Percentiles rank a stretch among this genome's conserved stretches.
Evolutionary conservation across 2,329 filamentous ascomycete genomes (phyloP).

Genomic region (Beauveria caledonica): DNA sequence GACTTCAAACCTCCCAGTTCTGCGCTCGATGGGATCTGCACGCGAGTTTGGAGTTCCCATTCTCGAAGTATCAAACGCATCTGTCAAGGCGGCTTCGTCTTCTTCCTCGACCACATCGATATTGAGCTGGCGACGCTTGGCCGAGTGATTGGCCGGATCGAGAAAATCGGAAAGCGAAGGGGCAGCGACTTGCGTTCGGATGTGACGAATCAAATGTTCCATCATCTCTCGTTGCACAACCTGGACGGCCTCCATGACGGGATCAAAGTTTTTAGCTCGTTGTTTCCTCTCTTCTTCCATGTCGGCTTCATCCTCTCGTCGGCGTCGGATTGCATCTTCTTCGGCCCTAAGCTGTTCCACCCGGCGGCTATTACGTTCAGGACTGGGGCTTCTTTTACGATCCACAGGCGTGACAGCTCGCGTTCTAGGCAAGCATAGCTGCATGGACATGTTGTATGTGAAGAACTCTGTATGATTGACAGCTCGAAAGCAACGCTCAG

Average conservation of each 20-base stretch:
- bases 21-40: conserved; percentile 52
- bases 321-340: conserved; percentile 56
- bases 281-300: conserved; percentile 85
- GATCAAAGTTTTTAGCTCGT: conserved; percentile 80
- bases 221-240: conserved; percentile 71
- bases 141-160: conserved; percentile 69
- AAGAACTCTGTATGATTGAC: conserved; percentile 81
- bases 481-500: conserved; percentile 68
- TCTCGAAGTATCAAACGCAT: conserved; percentile 53
- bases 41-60: conserved; percentile 59
- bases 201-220: conserved; percentile 80
- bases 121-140: conserved; percentile 73
- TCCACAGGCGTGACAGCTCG: conserved; percentile 18
- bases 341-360: conserved; percentile 36
- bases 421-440: conserved; percentile 45
- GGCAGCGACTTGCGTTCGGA: conserved; percentile 78
- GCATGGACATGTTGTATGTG: conserved; percentile 87
- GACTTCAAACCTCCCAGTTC: conserved; percentile 45
- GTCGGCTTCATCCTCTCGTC: conserved; percentile 70
- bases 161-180: conserved; percentile 74
- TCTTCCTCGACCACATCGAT: conserved; percentile 60
- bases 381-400: conserved; percentile 28
- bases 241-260: conserved; percentile 75
- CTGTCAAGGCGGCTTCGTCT: conserved; percentile 46
- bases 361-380: conserved; percentile 21